Conservation (phyloP, 2,329 filamentous ascomycete genomes). For the Aaosphaeria arxii region DNA sequence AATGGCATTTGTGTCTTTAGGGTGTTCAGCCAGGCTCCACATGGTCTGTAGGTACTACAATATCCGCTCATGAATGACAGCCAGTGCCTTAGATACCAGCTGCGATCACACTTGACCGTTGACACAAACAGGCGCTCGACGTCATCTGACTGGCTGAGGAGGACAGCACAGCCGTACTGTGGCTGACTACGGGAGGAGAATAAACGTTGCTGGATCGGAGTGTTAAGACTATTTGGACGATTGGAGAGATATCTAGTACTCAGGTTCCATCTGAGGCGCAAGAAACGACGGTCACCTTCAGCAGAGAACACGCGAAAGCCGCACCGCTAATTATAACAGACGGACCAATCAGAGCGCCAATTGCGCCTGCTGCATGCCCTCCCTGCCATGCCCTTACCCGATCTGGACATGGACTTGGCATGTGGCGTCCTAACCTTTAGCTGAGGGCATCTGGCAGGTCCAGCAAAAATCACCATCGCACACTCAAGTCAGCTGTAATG, state of each 20-base stretch:
- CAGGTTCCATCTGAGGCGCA: conserved; percentile 6
- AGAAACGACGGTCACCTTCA: conserved; percentile 19
- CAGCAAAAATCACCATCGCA: conserved; percentile 20
- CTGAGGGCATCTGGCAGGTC: conserved; percentile 24
- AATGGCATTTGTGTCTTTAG: conserved; percentile 5
- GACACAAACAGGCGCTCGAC: conserved; percentile 22
- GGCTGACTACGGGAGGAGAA: conserved; percentile 25
- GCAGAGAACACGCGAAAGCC: conserved; percentile 28
- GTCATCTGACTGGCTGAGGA: conserved; percentile 29
- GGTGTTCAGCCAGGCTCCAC: conserved; percentile 29
- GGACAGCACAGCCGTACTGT: conserved; percentile 34
- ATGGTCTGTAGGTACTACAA: conserved; percentile 21
- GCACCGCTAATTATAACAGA: conserved; percentile 28
- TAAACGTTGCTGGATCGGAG: not conserved
- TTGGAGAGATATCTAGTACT: conserved; percentile 22
- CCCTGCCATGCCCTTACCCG: conserved; percentile 22
- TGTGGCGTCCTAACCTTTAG: conserved; percentile 24
- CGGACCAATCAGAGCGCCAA: conserved; percentile 21
- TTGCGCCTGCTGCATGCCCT: conserved; percentile 16
- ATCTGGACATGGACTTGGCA: conserved; percentile 19
- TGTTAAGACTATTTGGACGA: conserved; percentile 10
- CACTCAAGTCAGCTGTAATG: conserved; percentile 30
- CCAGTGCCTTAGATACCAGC: conserved; percentile 28
- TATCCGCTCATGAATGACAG: conserved; percentile 24
- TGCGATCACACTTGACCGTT: conserved; percentile 18